phyloP scores from a whole-genome alignment of 2,329 filamentous ascomycete genomes.

The Fusarium chuoi region DNA sequence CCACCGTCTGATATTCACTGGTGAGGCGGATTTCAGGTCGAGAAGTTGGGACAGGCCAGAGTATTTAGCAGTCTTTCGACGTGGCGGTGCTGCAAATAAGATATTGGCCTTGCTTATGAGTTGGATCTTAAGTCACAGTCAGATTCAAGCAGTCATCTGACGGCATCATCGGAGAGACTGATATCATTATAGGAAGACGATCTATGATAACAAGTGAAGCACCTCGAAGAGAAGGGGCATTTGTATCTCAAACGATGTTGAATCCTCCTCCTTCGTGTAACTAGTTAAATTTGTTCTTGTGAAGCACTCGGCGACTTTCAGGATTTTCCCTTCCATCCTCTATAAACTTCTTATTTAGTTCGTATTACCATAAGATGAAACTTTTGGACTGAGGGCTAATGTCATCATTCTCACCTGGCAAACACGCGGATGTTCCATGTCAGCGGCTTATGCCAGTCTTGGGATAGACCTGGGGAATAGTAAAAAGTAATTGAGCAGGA shows the following conservation, averaged over 20 bases:
- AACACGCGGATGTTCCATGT: background rate
- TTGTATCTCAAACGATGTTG: background rate
- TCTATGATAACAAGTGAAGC: background rate
- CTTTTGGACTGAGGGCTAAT: background rate
- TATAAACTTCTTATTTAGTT: background rate
- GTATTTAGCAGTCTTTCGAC: background rate
- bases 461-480: background rate
- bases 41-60: background rate
- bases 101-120: constrained; percentile 3
- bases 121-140: constrained; percentile 9
- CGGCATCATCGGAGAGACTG: constrained; percentile 3
- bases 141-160: constrained; percentile 30
- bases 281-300: background rate
- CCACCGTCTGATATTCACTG: background rate
- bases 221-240: background rate
- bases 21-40: too few species aligned
- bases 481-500: background rate
- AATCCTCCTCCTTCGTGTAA: background rate
- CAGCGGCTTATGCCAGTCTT: background rate
- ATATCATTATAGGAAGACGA: constrained; percentile 17
- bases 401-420: background rate
- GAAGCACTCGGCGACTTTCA: background rate
- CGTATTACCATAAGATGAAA: background rate
- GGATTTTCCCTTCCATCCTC: background rate
- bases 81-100: background rate